Evolutionary conservation across 2,329 filamentous ascomycete species (phyloP).

Genomic region (Blumeria hordei): DNA sequence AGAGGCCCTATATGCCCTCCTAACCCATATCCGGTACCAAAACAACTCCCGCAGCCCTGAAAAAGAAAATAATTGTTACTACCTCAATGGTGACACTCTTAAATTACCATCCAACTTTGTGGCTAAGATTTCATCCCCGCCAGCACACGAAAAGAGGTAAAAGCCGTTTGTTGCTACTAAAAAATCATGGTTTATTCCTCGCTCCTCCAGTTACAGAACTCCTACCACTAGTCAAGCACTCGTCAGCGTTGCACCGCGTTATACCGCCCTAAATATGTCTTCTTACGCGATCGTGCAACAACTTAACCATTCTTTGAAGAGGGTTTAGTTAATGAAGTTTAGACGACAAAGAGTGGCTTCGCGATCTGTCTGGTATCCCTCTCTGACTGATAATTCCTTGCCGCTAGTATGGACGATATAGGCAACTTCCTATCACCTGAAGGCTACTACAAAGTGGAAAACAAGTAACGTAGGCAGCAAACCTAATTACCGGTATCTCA

Average conservation of each 20-base stretch:
- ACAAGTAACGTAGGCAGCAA: no score
- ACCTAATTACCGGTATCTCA: no score
- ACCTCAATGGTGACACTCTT: neutral
- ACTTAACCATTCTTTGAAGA: neutral
- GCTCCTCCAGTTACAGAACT: no score
- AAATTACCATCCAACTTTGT: neutral
- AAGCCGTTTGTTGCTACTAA: no score
- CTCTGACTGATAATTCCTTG: neutral
- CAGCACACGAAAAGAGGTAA: no score
- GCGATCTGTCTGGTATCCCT: neutral
- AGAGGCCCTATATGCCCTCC: neutral
- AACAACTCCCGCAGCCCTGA: neutral
- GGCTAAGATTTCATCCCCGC: neutral
- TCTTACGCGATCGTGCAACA: neutral
- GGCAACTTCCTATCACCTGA: no score
- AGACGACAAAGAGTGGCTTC: neutral
- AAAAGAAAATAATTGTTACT: neutral
- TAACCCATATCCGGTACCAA: neutral
- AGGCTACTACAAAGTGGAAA: no score
- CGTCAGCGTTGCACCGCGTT: no score
- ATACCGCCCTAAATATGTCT: neutral
- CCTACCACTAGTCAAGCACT: no score
- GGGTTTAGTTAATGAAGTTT: neutral
- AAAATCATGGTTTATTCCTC: no score
- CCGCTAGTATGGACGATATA: no score